A percentile compares a stretch with the other conserved stretches of the same genome.
Conservation (phyloP, 805 yeast species). For the Barnettozyma salicaria region DNA sequence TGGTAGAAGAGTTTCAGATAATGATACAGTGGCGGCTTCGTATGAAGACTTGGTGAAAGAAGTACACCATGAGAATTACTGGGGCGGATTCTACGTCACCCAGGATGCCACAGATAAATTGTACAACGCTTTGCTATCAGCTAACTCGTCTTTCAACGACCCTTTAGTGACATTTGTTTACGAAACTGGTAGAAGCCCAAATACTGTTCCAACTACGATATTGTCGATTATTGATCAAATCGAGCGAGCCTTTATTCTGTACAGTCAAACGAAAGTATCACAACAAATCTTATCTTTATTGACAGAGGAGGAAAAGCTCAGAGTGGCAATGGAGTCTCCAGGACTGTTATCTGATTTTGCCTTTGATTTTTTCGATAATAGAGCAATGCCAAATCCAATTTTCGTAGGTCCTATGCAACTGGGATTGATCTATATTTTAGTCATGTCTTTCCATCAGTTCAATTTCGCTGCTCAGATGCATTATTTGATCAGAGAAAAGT, state of each 20-base stretch:
- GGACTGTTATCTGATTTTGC: constrained; percentile 14
- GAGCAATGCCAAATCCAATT: constrained; percentile 40
- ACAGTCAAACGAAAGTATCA: constrained; percentile 21
- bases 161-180: constrained; percentile 34
- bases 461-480: constrained; percentile 49
- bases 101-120: constrained; percentile 36
- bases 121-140: constrained; percentile 15
- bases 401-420: constrained; percentile 57
- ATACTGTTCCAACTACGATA: constrained; percentile 36
- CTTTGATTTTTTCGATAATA: constrained; percentile 31
- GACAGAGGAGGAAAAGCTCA: constrained; percentile 1
- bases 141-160: constrained; percentile 12
- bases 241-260: constrained; percentile 10
- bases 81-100: constrained; percentile 51
- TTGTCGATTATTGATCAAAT: constrained; percentile 31
- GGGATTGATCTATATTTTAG: constrained; percentile 61
- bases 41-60: constrained; percentile 33
- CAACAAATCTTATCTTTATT: constrained; percentile 14
- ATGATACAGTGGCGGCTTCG: constrained; percentile 11
- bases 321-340: constrained; percentile 26
- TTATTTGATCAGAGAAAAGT: constrained; percentile 21
- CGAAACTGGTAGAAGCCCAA: constrained; percentile 56
- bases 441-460: constrained; percentile 63
- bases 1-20: constrained; percentile 5
- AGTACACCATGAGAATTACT: constrained; percentile 48